A percentile compares a stretch with the other conserved stretches of the same genome.
phyloP scores from a whole-genome alignment of 768 basidiomycete genomes.

The Lactarius sp. region DNA sequence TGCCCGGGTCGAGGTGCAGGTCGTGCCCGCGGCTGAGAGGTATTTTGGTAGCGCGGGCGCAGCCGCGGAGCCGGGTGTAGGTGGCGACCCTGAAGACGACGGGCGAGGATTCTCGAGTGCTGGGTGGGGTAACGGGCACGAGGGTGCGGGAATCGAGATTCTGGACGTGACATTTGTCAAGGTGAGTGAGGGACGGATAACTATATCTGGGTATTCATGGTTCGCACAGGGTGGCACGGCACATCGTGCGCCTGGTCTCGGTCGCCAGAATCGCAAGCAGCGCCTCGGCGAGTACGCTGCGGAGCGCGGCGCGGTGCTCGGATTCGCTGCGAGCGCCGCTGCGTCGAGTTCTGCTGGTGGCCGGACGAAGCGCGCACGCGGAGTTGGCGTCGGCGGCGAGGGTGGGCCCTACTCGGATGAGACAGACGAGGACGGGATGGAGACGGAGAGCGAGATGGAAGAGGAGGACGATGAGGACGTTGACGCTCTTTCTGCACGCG shows the following conservation, averaged over 20 bases:
- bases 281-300: constrained; percentile 62
- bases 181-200: constrained; percentile 37
- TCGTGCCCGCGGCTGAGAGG: constrained; percentile 41
- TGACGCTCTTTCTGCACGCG: constrained; percentile 18
- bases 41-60: constrained; percentile 43
- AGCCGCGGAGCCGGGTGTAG: constrained; percentile 10
- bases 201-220: background rate
- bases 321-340: constrained; percentile 25
- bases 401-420: constrained; percentile 13
- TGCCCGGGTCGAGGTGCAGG: constrained; percentile 38
- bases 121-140: constrained; percentile 75
- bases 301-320: constrained; percentile 47
- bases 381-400: constrained; percentile 8
- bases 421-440: constrained; percentile 11
- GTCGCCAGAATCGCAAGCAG: constrained; percentile 58
- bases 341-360: constrained; percentile 15
- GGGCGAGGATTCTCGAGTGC: constrained; percentile 59
- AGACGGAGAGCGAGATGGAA: constrained; percentile 11
- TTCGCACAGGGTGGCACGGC: constrained; percentile 45
- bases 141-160: constrained; percentile 72
- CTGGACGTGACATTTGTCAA: constrained; percentile 57
- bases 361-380: constrained; percentile 17
- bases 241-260: constrained; percentile 44
- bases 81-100: constrained; percentile 45
- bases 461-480: constrained; percentile 22